Conservation (phyloP, 2,329 filamentous ascomycete genomes). For the Aaosphaeria arxii region DNA sequence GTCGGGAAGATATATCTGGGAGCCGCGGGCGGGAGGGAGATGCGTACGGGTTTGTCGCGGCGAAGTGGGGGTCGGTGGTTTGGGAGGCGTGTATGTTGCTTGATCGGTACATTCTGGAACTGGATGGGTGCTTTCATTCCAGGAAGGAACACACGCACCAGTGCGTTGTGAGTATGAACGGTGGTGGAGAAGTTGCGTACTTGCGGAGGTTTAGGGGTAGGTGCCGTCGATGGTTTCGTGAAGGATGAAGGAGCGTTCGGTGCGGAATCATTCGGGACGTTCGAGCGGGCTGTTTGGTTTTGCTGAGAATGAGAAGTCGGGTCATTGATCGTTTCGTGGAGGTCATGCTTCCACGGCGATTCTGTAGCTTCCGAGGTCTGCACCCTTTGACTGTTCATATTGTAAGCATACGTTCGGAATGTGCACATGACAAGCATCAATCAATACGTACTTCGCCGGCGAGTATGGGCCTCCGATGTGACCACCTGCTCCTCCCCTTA, state of each 20-base stretch:
- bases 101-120: constrained; percentile 75
- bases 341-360: constrained; percentile 87
- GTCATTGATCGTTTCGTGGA: constrained; percentile 68
- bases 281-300: constrained; percentile 23
- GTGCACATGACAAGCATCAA: neutral
- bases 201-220: constrained; percentile 31
- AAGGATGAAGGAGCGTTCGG: constrained; percentile 15
- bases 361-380: constrained; percentile 56
- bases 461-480: constrained; percentile 53
- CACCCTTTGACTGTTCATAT: constrained; percentile 35
- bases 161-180: constrained; percentile 77
- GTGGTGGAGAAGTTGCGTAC: constrained; percentile 69
- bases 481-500: constrained; percentile 40
- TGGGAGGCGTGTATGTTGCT: constrained; percentile 89
- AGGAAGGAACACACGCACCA: constrained; percentile 77
- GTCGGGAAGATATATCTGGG: constrained; percentile 91
- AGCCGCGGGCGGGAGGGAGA: constrained; percentile 77
- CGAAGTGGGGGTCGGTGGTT: constrained; percentile 92
- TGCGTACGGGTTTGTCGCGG: constrained; percentile 92
- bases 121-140: constrained; percentile 68
- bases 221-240: constrained; percentile 16
- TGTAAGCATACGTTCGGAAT: constrained; percentile 18
- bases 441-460: constrained; percentile 57
- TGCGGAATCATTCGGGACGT: constrained; percentile 14
- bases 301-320: constrained; percentile 28